Evolutionary conservation across 306 rosid genomes (phyloP).

Genomic region (Dryas drummondii): DNA sequence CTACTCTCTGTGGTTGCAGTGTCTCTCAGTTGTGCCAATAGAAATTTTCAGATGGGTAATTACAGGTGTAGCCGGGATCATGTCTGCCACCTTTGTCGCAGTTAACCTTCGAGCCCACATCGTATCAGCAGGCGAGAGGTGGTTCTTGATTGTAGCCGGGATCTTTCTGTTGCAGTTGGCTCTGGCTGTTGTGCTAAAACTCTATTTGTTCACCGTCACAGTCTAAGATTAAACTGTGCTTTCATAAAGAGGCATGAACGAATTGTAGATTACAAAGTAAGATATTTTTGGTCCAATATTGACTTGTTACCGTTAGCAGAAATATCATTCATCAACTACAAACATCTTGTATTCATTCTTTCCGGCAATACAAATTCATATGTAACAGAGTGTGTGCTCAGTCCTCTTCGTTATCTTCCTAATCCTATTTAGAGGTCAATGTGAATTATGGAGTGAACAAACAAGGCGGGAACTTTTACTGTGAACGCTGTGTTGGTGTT

Average conservation of each 20-base stretch:
- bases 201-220: constrained; percentile 73
- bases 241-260: constrained; percentile 20
- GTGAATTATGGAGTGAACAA: not conserved
- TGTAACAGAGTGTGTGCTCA: constrained; percentile 6
- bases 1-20: constrained; percentile 48
- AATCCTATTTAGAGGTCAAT: not conserved
- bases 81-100: constrained; percentile 93
- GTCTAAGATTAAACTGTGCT: constrained; percentile 46
- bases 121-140: constrained; percentile 81
- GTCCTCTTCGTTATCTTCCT: not conserved
- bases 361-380: constrained; percentile 35
- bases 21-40: constrained; percentile 77
- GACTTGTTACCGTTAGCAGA: constrained; percentile 34
- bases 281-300: constrained; percentile 29
- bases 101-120: constrained; percentile 91
- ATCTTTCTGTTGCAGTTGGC: constrained; percentile 91
- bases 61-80: constrained; percentile 84
- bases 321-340: constrained; percentile 27
- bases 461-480: no score
- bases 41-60: constrained; percentile 85
- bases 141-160: constrained; percentile 88
- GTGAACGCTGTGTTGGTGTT: no score
- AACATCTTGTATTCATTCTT: constrained; percentile 46
- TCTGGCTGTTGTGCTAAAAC: constrained; percentile 72
- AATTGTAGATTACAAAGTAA: constrained; percentile 40